phyloP scores from a whole-genome alignment of 345 rosid genomes.

The Tarenaya hassleriana region DNA sequence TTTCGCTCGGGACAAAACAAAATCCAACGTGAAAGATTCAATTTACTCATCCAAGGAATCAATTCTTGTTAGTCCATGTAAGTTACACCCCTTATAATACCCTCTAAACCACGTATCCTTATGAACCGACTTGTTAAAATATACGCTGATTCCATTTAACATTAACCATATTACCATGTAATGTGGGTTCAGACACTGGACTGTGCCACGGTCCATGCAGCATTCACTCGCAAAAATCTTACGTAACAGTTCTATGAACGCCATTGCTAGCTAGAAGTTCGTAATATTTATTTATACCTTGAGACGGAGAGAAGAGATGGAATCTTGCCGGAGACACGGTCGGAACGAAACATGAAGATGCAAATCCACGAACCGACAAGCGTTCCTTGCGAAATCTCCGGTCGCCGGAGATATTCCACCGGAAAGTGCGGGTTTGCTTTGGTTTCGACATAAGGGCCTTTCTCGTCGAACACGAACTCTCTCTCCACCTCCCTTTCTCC shows the following conservation, averaged over 20 bases:
- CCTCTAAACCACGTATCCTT: neutral
- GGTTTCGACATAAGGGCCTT: slow-evolving; percentile 27
- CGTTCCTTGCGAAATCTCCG: slow-evolving; percentile 28
- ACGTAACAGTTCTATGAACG: neutral
- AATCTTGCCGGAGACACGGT: slow-evolving; percentile 22
- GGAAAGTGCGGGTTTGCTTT: slow-evolving; percentile 24
- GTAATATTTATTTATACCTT: slow-evolving; percentile 19
- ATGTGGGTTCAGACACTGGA: too few relatives aligned
- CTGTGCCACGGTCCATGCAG: too few relatives aligned
- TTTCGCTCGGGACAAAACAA: too few relatives aligned
- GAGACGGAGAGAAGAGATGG: slow-evolving; percentile 33
- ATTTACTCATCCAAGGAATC: too few relatives aligned
- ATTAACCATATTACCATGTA: too few relatives aligned
- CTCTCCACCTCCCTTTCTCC: slow-evolving; percentile 25
- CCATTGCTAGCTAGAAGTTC: neutral
- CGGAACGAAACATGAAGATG: slow-evolving; percentile 28
- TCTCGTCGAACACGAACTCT: slow-evolving; percentile 28
- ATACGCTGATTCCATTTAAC: neutral
- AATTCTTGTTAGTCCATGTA: neutral
- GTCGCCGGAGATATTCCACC: slow-evolving; percentile 14
- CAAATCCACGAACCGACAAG: slow-evolving; percentile 31
- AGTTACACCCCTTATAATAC: too few relatives aligned
- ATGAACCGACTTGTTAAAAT: neutral
- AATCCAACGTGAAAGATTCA: too few relatives aligned
- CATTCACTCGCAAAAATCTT: neutral